Evolutionary conservation across 2,329 filamentous ascomycete genomes (phyloP).

Genomic region (Fusarium keratoplasticum): DNA sequence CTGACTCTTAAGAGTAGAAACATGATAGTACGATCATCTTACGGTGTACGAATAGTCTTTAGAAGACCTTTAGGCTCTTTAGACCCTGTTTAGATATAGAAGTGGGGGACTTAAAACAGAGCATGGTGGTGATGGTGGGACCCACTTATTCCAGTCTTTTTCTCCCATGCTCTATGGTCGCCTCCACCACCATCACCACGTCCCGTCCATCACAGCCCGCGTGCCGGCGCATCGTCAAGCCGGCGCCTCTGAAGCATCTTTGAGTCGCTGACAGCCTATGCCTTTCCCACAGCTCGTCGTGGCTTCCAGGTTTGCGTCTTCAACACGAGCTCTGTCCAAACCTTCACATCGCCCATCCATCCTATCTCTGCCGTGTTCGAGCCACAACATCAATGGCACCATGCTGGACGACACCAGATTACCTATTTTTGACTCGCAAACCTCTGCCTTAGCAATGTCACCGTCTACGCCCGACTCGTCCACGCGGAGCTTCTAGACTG

Average conservation of each 20-base stretch:
- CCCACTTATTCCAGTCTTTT: slow-evolving; percentile 3
- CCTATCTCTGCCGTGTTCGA: slow-evolving; percentile 7
- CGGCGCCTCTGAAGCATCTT: not conserved
- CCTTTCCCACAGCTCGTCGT: not conserved
- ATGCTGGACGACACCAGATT: slow-evolving; percentile 1
- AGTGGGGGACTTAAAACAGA: not conserved
- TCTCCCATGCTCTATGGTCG: not conserved
- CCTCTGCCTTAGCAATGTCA: slow-evolving; percentile 16
- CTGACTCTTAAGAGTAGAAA: not conserved
- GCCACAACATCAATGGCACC: slow-evolving; percentile 36
- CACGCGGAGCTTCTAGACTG: slow-evolving; percentile 26
- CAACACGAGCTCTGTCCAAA: slow-evolving; percentile 15
- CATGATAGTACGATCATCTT: not conserved
- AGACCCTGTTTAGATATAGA: not conserved
- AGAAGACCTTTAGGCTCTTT: not conserved
- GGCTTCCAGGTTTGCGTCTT: slow-evolving; percentile 11
- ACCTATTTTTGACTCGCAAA: slow-evolving; percentile 20
- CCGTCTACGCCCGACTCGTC: slow-evolving; percentile 26
- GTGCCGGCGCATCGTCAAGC: not conserved
- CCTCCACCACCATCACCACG: not conserved
- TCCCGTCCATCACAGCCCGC: not conserved
- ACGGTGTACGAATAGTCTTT: not conserved
- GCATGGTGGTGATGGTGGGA: not conserved
- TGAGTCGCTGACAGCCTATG: slow-evolving; percentile 1
- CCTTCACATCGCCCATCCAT: slow-evolving; percentile 12